Conservation (phyloP, 768 basidiomycete genomes). For the Asterophora lycoperdoides region DNA sequence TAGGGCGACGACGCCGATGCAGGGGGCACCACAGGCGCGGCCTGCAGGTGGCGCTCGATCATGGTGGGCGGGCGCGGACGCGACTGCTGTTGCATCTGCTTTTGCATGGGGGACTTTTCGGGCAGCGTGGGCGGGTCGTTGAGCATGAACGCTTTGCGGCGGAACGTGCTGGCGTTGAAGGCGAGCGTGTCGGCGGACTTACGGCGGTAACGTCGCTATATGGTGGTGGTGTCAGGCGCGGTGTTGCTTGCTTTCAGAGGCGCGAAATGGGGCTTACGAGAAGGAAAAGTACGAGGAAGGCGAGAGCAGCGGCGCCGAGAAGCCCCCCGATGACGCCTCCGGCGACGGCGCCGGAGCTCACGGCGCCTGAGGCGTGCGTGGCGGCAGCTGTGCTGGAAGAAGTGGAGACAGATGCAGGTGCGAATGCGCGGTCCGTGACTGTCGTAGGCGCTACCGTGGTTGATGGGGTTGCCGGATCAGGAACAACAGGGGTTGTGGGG, state of each 20-base stretch:
- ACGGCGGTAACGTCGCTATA: constrained; percentile 33
- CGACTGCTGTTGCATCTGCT: constrained; percentile 13
- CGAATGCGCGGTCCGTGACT: too few relatives aligned
- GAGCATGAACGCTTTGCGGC: constrained; percentile 44
- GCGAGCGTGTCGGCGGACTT: constrained; percentile 29
- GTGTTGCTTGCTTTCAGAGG: neutral
- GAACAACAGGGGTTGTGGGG: neutral
- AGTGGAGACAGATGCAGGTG: neutral
- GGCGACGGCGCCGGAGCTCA: constrained; percentile 22
- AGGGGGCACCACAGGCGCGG: constrained; percentile 17
- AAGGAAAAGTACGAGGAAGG: constrained; percentile 21
- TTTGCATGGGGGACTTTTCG: constrained; percentile 14
- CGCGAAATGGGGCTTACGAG: constrained; percentile 15
- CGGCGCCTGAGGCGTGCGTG: constrained; percentile 3
- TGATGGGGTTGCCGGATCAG: neutral
- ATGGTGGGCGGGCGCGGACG: constrained; percentile 28
- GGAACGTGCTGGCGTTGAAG: constrained; percentile 50
- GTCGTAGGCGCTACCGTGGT: neutral
- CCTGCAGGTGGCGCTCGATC: constrained; percentile 25
- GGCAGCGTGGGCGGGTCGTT: constrained; percentile 18
- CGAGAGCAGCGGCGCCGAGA: constrained; percentile 17
- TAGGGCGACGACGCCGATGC: constrained; percentile 14
- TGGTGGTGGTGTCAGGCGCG: neutral
- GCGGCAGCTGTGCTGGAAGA: neutral
- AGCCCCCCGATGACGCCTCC: constrained; percentile 24